Percentiles rank a stretch among this genome's conserved stretches.
Conservation (phyloP, 176 grass and related monocot species). For the Melocanna baccifera region DNA sequence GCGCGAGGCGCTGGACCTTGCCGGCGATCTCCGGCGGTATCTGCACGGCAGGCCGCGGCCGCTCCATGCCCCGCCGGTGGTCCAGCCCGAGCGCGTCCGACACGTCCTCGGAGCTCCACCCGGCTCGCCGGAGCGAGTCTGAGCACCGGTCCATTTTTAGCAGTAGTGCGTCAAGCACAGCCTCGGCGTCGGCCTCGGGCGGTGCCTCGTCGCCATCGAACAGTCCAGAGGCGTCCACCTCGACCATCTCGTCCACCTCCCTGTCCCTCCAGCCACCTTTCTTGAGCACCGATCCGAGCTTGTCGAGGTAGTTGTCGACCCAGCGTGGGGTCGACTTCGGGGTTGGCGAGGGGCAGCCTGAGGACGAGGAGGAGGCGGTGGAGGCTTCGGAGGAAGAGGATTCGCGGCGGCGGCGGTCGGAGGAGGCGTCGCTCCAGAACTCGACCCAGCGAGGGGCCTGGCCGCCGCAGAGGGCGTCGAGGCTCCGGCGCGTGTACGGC, state of each 20-base stretch:
- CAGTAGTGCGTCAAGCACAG: conserved; percentile 67
- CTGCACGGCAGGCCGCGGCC: conserved; percentile 17
- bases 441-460: conserved; percentile 89
- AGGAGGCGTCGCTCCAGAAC: conserved; percentile 97
- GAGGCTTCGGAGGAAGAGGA: conserved; percentile 86
- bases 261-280: conserved; percentile 84
- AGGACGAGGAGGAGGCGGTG: conserved; percentile 50
- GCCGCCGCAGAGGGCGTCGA: conserved; percentile 57
- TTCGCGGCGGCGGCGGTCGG: conserved; percentile 76
- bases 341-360: conserved; percentile 27
- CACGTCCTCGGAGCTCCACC: conserved; percentile 91
- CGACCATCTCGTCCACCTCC: conserved; percentile 79
- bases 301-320: conserved; percentile 81
- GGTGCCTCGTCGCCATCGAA: conserved; percentile 63
- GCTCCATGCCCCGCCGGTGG: conserved; percentile 35
- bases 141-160: conserved; percentile 75
- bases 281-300: conserved; percentile 66
- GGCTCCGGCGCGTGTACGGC: conserved; percentile 61
- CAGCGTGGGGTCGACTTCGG: conserved; percentile 46
- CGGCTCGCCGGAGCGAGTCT: conserved; percentile 71
- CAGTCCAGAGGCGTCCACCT: conserved; percentile 52
- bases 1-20: conserved; percentile 71
- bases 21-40: conserved; percentile 71
- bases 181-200: conserved; percentile 42
- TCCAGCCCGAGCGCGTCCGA: conserved; percentile 75